Evolutionary conservation across 805 yeast species (phyloP), one percentile per base, ranked within the genome.

Genomic region (Kazachstania africana): DNA sequence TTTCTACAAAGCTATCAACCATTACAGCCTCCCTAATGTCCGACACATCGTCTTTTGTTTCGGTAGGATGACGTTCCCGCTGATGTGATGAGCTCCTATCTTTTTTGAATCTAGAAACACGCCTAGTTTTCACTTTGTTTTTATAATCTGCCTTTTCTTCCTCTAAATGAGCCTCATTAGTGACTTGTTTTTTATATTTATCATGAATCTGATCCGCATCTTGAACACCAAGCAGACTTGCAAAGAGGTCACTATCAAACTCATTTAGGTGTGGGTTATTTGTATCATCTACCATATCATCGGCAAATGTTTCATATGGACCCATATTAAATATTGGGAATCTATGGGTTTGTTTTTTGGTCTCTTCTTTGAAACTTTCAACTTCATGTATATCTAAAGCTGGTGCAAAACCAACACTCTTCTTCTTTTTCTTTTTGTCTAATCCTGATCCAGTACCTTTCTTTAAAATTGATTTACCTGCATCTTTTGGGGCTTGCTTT

Each of bases 161-260:
- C 5, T 26, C 28, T 18, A 33, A 33, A 4, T 21, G 26, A 9
- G 26, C 27, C 3, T 31, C 35, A 3, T 26, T 40, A 6, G 34
- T 38, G 1, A 29, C 36, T 12, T 37, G 31, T 3, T 37, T 28
- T 18, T 43, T 40, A 33, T 47, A 50, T 24, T 39, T 52, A 5
- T 46, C 49, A 33, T 55, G 56, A 10, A 48, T 29, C 13, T 48
- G 56, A 28, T 52, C 53, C 2, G 56, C 39, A 8, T 42, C 47
- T 33, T 53, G 50, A 5, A 42, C 55, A 26, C 60, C 60, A 10
- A 53, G 36, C 35, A 55, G 33, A 15, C 43, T 37, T 5, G 54
- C 57, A 36, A 54, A 50, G 15, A 54, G 33, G 22, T 54, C 59
- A 22, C 45, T 35, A 34, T 54, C 59, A 34, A 54, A 54, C 4